Percentiles rank a stretch among this genome's conserved stretches.
phyloP scores from a whole-genome alignment of 169 alveolate genomes.

The Plasmodium gaboni region DNA sequence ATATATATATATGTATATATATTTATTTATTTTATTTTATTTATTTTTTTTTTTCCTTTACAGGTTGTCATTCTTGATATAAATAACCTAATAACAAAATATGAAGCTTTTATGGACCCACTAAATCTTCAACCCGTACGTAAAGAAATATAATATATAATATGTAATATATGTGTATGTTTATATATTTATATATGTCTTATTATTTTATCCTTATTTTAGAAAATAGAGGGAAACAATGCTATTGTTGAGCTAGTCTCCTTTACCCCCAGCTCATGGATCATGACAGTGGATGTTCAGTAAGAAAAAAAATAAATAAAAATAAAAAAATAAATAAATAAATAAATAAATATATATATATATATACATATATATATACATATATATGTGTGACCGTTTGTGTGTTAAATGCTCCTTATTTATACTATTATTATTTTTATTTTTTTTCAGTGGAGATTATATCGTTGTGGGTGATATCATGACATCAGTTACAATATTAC shows the following conservation, averaged over 20 bases:
- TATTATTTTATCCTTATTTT: neutral
- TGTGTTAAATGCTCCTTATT: neutral
- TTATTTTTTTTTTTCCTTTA: constrained; percentile 1
- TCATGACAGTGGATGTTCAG: constrained; percentile 71
- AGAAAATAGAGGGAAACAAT: constrained; percentile 20
- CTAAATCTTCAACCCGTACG: constrained; percentile 4
- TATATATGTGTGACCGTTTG: neutral
- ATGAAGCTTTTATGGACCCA: constrained; percentile 14
- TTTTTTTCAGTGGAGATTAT: constrained; percentile 39
- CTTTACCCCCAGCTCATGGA: constrained; percentile 75
- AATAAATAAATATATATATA: neutral
- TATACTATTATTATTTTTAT: neutral
- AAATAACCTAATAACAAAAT: constrained; percentile 24
- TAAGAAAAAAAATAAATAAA: no score
- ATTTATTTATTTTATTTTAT: neutral
- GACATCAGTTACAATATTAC: constrained; percentile 71
- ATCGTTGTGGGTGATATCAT: constrained; percentile 69
- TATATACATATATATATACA: neutral
- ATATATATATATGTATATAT: neutral
- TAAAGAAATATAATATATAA: neutral
- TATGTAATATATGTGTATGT: neutral
- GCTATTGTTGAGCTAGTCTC: constrained; percentile 54
- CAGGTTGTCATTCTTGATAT: constrained; percentile 56
- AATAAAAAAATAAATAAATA: neutral
- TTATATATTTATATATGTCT: neutral